These are phyloP conservation scores for Nicotiana rustica DNA, from an alignment of 305 asterid genomes.

Conservation along the genomic window DNA sequence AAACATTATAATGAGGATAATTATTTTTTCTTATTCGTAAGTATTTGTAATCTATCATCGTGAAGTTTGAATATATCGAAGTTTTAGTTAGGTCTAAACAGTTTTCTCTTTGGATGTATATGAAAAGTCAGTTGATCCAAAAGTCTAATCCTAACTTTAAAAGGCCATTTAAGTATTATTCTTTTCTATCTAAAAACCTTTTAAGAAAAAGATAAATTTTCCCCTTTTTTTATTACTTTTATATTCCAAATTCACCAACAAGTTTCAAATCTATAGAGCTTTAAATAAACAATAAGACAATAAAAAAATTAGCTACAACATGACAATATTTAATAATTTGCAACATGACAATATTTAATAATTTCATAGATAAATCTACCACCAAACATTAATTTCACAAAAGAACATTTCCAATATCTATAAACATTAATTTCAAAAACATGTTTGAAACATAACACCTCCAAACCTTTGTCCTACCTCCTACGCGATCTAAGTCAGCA, in stretches of 20 bases:
- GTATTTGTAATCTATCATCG: background rate
- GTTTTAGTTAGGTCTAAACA: background rate
- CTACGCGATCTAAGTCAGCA: slow-evolving; percentile 23
- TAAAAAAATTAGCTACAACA: background rate
- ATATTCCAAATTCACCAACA: background rate
- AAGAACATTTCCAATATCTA: slow-evolving; percentile 13
- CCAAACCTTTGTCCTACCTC: background rate
- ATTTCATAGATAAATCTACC: slow-evolving; percentile 19
- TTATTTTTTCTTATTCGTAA: too few relatives aligned
- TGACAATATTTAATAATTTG: slow-evolving; percentile 25
- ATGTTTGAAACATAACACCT: slow-evolving; percentile 26
- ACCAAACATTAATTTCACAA: slow-evolving; percentile 32
- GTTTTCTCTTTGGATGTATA: background rate
- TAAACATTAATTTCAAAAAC: slow-evolving; percentile 29
- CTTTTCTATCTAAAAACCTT: background rate
- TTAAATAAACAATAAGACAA: background rate
- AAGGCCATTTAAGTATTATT: background rate
- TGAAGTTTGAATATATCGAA: background rate
- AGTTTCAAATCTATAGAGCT: background rate
- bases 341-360: background rate
- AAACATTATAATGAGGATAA: too few relatives aligned
- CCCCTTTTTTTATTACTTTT: background rate
- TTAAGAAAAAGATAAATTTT: background rate
- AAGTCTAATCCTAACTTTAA: background rate
- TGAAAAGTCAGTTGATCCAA: slow-evolving; percentile 16